A percentile compares a stretch with the other conserved stretches of the same genome.
phyloP scores from a whole-genome alignment of 306 rosid genomes.

The Lathyrus aphaca region DNA sequence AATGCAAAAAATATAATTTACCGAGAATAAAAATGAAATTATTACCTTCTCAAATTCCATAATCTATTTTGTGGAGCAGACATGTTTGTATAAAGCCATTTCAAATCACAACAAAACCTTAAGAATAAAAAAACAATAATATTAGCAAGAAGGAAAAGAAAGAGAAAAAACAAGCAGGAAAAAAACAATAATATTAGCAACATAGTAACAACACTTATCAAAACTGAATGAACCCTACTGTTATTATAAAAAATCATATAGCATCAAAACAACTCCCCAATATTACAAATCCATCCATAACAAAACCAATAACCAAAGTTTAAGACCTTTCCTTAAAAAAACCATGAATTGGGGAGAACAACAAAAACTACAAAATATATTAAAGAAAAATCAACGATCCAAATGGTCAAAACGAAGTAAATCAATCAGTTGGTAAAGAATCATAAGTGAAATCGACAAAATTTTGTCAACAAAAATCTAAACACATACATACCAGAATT shows the following conservation, averaged over 20 bases:
- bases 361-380: constrained; percentile 27
- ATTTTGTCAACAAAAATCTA: no score
- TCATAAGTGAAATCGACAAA: constrained; percentile 24
- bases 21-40: no score
- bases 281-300: constrained; percentile 30
- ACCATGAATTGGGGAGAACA: constrained; percentile 28
- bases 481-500: no score
- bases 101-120: no score
- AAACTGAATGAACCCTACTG: not conserved
- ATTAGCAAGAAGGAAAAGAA: no score
- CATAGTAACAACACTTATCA: constrained; percentile 21
- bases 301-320: constrained; percentile 17
- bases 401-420: constrained; percentile 37
- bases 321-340: constrained; percentile 1
- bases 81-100: no score
- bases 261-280: constrained; percentile 19
- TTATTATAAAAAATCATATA: constrained; percentile 23
- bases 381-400: constrained; percentile 44
- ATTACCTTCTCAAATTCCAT: no score
- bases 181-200: no score
- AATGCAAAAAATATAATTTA: no score
- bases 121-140: no score
- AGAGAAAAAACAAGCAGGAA: no score
- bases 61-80: no score
- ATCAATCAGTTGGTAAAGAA: constrained; percentile 14